Evolutionary conservation across 2,329 filamentous ascomycete genomes (phyloP), one percentile per base, ranked within the genome.

Genomic region (Aplosporella prunicola): DNA sequence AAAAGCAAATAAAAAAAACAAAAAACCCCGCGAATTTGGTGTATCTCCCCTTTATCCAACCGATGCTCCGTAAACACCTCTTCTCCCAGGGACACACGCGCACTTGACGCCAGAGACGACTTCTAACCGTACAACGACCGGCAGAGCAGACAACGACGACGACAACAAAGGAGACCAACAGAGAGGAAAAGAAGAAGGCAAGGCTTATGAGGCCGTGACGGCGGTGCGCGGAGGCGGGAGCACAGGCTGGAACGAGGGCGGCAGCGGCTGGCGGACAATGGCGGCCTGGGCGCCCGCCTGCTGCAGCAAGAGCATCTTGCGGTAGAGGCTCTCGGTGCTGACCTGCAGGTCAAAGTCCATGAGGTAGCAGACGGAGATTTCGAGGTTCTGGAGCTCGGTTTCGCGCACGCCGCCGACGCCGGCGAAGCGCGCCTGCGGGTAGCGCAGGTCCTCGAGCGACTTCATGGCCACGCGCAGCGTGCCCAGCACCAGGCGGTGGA

Each of bases 401-500:
- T 84, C 82, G 51, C 76, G 84, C 11, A 96, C 86, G 13, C 89
- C 89, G 27, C 91, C 89, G 2, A 96, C 88, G 46, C 80, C 82
- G 13, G 89, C 80, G 47, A 95, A 78, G 39, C 86, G 81, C 42
- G 72, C 72, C 62, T 95, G 89, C 7, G 84, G 76, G 62, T 93
- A 94, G 48, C 80, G 83, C 37, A 89, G 71, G 57, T 96, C 89
- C 59, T 98, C 89, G n/a, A 95, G 66, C 0, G 86, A 84, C 63
- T 96, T 98, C 74, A 88, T 91, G 10, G 89, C 87, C 3, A 95
- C 83, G 23, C 88, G 70, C 36, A 95, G 68, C 5, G 82, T 84
- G 0, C 86, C 88, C 11, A 98, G 72, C 20, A 93, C 70, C 6
- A 96, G 66, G 2, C 91, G 78, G 58, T 98, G 89, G 43, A 85